Evolutionary conservation across 2,329 filamentous ascomycete species (phyloP).

Genomic region (Chaetomiaceae sp.): DNA sequence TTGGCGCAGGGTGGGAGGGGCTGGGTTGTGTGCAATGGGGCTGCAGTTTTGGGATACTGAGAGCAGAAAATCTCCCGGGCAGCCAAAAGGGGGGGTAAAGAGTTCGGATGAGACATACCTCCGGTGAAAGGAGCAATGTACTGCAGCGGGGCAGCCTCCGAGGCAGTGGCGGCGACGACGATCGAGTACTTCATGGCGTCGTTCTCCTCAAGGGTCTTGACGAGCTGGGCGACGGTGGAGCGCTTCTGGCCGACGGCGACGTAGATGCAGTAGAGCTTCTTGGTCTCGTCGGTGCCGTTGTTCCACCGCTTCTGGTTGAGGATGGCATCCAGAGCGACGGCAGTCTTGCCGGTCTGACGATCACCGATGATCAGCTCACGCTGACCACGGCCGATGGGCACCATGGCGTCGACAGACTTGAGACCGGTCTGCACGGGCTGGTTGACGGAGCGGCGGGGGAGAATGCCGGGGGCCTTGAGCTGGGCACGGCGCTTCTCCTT

Average conservation of each 20-base stretch:
- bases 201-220: constrained; percentile 99
- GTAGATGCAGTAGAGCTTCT: constrained; percentile 99
- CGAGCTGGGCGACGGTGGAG: constrained; percentile 97
- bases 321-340: constrained; percentile 94
- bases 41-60: too few relatives aligned
- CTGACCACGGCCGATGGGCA: constrained; percentile 98
- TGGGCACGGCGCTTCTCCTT: constrained; percentile 92
- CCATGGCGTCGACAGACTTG: constrained; percentile 99
- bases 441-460: constrained; percentile 95
- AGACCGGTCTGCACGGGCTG: constrained; percentile 99
- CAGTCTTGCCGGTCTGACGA: constrained; percentile 99
- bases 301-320: constrained; percentile 99
- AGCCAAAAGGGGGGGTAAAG: background rate
- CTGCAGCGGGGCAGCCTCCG: constrained; percentile 88
- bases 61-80: too few relatives aligned
- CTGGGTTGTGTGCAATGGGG: too few relatives aligned
- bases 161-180: constrained; percentile 91
- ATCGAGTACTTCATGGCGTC: constrained; percentile 98
- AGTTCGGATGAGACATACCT: constrained; percentile 23
- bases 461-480: constrained; percentile 97
- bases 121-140: constrained; percentile 93
- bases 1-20: too few relatives aligned
- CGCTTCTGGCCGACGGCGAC: constrained; percentile 99
- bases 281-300: constrained; percentile 74
- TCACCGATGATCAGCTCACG: constrained; percentile 99